Conservation (phyloP, 2,329 filamentous ascomycete genomes). For the Sporothrix sp. region DNA sequence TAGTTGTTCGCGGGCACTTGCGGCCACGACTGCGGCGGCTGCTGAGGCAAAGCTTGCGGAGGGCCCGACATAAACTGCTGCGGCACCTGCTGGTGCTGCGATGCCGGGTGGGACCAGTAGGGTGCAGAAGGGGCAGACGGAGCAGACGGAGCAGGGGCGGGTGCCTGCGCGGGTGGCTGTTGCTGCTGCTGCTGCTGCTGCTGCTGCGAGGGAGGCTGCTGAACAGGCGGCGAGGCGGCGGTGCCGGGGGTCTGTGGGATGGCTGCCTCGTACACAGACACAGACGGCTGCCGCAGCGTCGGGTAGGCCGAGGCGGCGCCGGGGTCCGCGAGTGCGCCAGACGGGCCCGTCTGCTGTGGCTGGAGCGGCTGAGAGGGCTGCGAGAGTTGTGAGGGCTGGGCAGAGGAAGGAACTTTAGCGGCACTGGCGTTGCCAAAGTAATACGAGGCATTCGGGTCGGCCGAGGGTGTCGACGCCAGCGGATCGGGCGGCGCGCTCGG, state of each 20-base stretch:
- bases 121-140: conserved; percentile 25
- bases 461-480: conserved; percentile 25
- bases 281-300: conserved; percentile 38
- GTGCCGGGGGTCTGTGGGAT: conserved; percentile 32
- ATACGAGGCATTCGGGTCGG: conserved; percentile 47
- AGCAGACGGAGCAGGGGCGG: no score
- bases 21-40: conserved; percentile 20
- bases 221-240: conserved; percentile 25
- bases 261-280: conserved; percentile 36
- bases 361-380: conserved; percentile 22
- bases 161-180: not conserved
- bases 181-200: conserved; percentile 3
- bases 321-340: conserved; percentile 33
- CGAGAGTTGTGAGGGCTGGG: conserved; percentile 26
- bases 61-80: conserved; percentile 21
- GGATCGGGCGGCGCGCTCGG: conserved; percentile 24
- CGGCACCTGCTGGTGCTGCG: conserved; percentile 31
- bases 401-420: conserved; percentile 25
- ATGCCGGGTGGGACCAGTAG: conserved; percentile 39
- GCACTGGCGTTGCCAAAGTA: conserved; percentile 41
- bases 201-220: conserved; percentile 16
- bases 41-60: conserved; percentile 33
- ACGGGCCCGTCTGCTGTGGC: conserved; percentile 28
- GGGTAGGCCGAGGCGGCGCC: conserved; percentile 40
- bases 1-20: conserved; percentile 29